Evolutionary conservation across 805 yeast genomes (phyloP), one percentile per base, ranked within the genome.

Genomic region (Blastobotrys terrestris): DNA sequence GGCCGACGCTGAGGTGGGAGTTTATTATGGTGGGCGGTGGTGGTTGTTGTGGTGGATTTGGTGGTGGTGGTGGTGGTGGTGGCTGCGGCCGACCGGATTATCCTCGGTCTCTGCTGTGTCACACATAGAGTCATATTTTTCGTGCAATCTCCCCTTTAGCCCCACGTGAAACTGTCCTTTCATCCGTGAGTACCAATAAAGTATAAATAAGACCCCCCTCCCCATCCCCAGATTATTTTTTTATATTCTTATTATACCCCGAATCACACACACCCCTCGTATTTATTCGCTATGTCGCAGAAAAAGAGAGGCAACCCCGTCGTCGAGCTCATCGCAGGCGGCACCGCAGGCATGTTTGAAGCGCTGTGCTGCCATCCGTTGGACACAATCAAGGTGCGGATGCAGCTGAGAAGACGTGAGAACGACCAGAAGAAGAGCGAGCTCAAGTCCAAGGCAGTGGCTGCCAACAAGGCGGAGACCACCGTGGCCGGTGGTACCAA

Each of bases 281-380:
- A 15, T 15, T 31, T 35, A 45, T 14, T 7, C 39, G 31, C n/a
- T 21, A 56, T 54, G 53, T 40, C 56, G 26, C 55, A 58, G 52
- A 55, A 51, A 50, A 60, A 56, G 52, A 53, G 52, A 45, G 57
- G 61, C 45, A 55, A 60, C 51, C 57, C 61, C 42, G 66, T 61
- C 46, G 61, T 68, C 31, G 71, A 68, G 55, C 60, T 68, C 55
- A 76, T 88, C 48, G 94, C 97, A 35, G 99, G 99, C 62, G 99
- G 99, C 63, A 83, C 92, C 5, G 99, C 99, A 13, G 99, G 99
- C 54, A 76, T 92, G 55, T 88, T 91, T 67, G 99, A 92, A 76
- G 99, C 98, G n/a, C 77, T 94, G 58, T 83, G 92, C 69, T 92
- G 99, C 69, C 99, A 92, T 70, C 98, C 98, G n/a, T 78, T 92